These are phyloP conservation scores for Haberlea rhodopensis DNA, from an alignment of 257 asterid species.

Conservation along the genomic window DNA sequence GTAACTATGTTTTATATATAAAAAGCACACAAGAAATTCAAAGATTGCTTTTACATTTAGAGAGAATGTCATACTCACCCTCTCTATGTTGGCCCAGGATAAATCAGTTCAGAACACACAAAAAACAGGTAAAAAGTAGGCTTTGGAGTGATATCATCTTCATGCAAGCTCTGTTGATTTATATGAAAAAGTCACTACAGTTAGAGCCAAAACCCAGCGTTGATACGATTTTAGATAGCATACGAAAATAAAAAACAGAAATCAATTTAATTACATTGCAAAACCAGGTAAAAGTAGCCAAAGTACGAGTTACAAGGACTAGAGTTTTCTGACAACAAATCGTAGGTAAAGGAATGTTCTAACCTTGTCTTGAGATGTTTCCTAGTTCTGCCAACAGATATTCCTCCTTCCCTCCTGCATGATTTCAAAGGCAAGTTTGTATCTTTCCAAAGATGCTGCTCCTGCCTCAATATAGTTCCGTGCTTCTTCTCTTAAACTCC, in stretches of 20 bases:
- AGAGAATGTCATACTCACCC: too few relatives aligned
- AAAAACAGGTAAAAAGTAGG: too few relatives aligned
- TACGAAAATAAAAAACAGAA: conserved; percentile 1
- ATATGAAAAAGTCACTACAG: conserved; percentile 19
- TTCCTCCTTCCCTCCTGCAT: conserved; percentile 91
- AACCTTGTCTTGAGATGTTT: conserved; percentile 28
- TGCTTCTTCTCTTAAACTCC: conserved; percentile 94
- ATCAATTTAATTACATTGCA: conserved; percentile 34
- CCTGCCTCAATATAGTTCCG: conserved; percentile 74
- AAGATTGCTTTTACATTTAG: too few relatives aligned
- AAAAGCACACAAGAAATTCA: too few relatives aligned
- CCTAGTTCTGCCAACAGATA: too few relatives aligned
- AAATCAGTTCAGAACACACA: too few relatives aligned
- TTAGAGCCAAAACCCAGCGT: conserved; percentile 19
- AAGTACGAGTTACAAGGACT: conserved; percentile 19
- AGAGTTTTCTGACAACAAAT: conserved; percentile 23
- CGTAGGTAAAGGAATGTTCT: conserved; percentile 27
- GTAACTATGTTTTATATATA: too few relatives aligned
- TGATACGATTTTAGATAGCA: conserved; percentile 1
- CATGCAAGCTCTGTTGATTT: too few relatives aligned
- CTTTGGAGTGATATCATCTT: too few relatives aligned
- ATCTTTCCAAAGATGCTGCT: conserved; percentile 66
- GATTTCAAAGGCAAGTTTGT: conserved; percentile 83
- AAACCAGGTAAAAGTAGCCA: conserved; percentile 27
- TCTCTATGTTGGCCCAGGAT: too few relatives aligned